These are phyloP conservation scores for Puccinia polysora DNA, from an alignment of 1,284 basidiomycete genomes.

Conservation along the genomic window DNA sequence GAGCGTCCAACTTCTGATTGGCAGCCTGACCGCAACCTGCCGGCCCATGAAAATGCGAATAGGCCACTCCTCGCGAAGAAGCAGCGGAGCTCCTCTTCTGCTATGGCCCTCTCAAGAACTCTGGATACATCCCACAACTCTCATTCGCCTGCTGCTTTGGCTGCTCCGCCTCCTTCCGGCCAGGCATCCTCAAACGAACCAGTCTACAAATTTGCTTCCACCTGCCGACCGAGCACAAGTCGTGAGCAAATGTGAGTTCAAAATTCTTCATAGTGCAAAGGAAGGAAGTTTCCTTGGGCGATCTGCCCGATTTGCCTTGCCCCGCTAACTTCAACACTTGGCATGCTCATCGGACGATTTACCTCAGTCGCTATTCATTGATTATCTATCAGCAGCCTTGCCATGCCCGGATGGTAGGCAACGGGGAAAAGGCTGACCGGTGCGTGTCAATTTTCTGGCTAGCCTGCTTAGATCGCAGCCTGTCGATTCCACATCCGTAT, in stretches of 20 bases:
- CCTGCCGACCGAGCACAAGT: not conserved
- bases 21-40: not conserved
- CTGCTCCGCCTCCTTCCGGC: not conserved
- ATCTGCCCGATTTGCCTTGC: not conserved
- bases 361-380: constrained; percentile 71
- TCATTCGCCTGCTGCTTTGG: not conserved
- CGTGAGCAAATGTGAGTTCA: constrained; percentile 4
- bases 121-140: not conserved
- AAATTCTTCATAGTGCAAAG: not conserved
- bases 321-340: not conserved
- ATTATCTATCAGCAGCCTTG: constrained; percentile 80
- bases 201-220: constrained; percentile 13
- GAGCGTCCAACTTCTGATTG: not conserved
- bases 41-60: not conserved
- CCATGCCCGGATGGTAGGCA: constrained; percentile 80
- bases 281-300: not conserved
- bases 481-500: constrained; percentile 42
- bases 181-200: constrained; percentile 8
- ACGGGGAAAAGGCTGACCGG: constrained; percentile 70
- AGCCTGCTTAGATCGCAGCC: not conserved
- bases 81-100: not conserved
- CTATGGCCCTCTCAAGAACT: not conserved
- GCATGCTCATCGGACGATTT: not conserved
- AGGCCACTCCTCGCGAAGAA: not conserved
- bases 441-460: not conserved